phyloP scores from a whole-genome alignment of 2,329 filamentous ascomycete genomes.

The Colletotrichum siamense region DNA sequence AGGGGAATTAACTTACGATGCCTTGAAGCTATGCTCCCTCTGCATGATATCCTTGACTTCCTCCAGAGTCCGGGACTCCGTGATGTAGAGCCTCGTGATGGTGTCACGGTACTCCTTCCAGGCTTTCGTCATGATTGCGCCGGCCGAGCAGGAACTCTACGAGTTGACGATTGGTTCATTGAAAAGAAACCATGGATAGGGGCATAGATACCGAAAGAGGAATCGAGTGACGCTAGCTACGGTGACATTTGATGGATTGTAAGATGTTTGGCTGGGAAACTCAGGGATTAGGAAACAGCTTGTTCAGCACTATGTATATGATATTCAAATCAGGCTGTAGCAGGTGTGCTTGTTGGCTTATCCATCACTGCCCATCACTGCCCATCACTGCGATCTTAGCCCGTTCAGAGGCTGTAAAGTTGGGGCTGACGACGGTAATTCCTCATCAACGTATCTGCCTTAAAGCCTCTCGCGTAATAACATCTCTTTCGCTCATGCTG shows the following conservation, averaged over 20 bases:
- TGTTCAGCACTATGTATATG: not conserved
- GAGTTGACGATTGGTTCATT: not conserved
- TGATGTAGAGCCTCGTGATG: slow-evolving; percentile 47
- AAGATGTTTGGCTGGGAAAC: not conserved
- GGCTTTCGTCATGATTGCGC: slow-evolving; percentile 46
- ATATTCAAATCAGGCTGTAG: not conserved
- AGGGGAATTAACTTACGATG: slow-evolving; percentile 40
- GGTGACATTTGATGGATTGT: not conserved
- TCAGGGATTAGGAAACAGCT: not conserved
- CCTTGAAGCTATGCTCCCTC: slow-evolving; percentile 42
- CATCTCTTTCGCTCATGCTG: not conserved
- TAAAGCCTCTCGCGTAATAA: not conserved
- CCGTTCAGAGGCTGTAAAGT: not conserved
- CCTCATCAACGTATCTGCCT: not conserved
- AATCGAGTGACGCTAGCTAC: not conserved
- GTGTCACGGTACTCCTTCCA: slow-evolving; percentile 42
- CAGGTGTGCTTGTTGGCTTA: not conserved
- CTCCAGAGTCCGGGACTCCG: slow-evolving; percentile 42
- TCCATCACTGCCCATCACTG: not conserved
- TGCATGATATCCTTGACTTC: slow-evolving; percentile 47
- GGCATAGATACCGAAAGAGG: not conserved
- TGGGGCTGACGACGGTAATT: not conserved
- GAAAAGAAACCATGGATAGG: not conserved
- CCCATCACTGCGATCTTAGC: not conserved
- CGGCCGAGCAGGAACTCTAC: not conserved